Evolutionary conservation across 306 rosid genomes (phyloP).

Genomic region (Vigna unguiculata): DNA sequence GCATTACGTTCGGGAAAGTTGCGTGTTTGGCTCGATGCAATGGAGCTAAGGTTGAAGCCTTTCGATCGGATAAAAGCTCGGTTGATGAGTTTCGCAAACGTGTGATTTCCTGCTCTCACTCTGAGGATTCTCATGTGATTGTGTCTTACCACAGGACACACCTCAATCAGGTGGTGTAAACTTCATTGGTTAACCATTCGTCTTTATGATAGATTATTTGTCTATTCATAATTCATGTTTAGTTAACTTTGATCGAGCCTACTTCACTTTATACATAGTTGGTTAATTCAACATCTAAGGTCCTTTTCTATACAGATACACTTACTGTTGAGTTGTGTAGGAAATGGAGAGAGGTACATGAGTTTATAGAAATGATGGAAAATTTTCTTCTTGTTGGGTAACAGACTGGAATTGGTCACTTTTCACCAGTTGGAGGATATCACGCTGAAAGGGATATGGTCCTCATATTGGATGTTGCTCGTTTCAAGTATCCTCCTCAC

Average conservation of each 20-base stretch:
- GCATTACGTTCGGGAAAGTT: conserved; percentile 91
- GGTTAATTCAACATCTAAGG: not conserved
- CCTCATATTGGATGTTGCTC: conserved; percentile 93
- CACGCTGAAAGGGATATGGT: conserved; percentile 85
- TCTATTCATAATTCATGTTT: not conserved
- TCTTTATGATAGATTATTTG: not conserved
- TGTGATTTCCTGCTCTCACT: conserved; percentile 61
- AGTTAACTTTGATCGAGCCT: not conserved
- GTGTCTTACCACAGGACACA: conserved; percentile 72
- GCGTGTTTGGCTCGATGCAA: conserved; percentile 91
- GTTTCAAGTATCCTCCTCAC: conserved; percentile 95
- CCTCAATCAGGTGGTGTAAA: conserved; percentile 72
- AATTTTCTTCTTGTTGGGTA: conserved; percentile 43
- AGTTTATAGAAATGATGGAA: conserved; percentile 30
- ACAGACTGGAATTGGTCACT: conserved; percentile 94
- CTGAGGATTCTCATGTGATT: conserved; percentile 71
- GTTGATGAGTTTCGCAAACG: conserved; percentile 66
- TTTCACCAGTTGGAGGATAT: conserved; percentile 94
- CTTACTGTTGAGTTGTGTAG: conserved; percentile 6
- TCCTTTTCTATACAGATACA: not conserved
- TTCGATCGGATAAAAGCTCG: conserved; percentile 61
- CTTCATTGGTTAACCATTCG: not conserved
- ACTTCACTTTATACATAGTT: conserved; percentile 4
- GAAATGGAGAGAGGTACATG: conserved; percentile 2
- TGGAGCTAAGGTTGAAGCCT: conserved; percentile 79